A percentile compares a stretch with the other conserved stretches of the same genome.
These are phyloP conservation scores for Dillenia turbinata DNA, from an alignment of 164 flowering plant species.

Conservation along the genomic window DNA sequence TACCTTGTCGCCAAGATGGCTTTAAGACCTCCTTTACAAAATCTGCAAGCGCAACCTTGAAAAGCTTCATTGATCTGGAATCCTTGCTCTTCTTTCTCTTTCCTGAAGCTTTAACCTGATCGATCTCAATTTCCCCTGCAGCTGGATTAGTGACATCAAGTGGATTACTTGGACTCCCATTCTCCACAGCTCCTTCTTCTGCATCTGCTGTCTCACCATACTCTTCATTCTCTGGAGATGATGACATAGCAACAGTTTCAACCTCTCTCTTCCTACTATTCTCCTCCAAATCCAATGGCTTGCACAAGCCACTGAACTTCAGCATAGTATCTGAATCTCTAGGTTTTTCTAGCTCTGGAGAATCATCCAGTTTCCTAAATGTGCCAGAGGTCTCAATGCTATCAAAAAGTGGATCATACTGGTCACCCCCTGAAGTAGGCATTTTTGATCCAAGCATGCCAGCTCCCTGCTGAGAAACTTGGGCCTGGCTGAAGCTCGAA, in stretches of 20 bases:
- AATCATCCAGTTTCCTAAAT: slow-evolving; percentile 28
- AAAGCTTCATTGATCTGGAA: slow-evolving; percentile 75
- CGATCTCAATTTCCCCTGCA: slow-evolving; percentile 68
- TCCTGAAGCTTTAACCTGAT: slow-evolving; percentile 54
- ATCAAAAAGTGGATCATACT: slow-evolving; percentile 88
- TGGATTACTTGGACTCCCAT: slow-evolving; percentile 51
- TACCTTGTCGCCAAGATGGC: slow-evolving; percentile 98
- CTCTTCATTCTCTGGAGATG: slow-evolving; percentile 59
- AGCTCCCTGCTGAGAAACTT: slow-evolving; percentile 21
- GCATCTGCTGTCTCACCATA: slow-evolving; percentile 85
- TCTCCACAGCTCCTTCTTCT: slow-evolving; percentile 78
- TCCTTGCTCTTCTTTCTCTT: slow-evolving; percentile 71
- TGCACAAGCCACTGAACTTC: slow-evolving; percentile 30
- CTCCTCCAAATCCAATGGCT: slow-evolving; percentile 43
- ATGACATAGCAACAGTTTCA: slow-evolving; percentile 25
- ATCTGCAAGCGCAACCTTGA: slow-evolving; percentile 73
- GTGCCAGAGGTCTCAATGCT: slow-evolving; percentile 62
- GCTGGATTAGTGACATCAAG: slow-evolving; percentile 29
- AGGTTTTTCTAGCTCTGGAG: slow-evolving; percentile 24
- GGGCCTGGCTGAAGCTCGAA: slow-evolving; percentile 29
- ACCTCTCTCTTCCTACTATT: slow-evolving; percentile 36
- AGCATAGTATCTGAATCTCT: slow-evolving; percentile 29
- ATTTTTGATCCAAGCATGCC: slow-evolving; percentile 25
- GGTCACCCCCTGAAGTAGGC: slow-evolving; percentile 36
- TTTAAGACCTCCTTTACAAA: slow-evolving; percentile 93